Base-by-base conservation (phyloP, 495 filamentous ascomycete species). In the Penicillium lividum region DNA sequence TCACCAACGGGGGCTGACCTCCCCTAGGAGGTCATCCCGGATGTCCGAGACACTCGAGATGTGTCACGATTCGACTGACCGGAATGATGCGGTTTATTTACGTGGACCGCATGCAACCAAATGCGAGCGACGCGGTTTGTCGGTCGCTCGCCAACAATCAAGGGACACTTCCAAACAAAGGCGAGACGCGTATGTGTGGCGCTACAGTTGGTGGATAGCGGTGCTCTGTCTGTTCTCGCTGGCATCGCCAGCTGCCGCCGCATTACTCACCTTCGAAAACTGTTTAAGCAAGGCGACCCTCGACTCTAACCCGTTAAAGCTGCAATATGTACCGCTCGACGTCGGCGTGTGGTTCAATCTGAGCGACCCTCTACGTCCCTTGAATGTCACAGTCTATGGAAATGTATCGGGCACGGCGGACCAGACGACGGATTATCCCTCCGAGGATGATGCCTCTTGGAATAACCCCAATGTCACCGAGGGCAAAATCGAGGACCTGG, bases 331-430 rank as follows among this genome's bases (percentile, higher is more conserved):
- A 8, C 93, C 94, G 1, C 62, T 85, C 11, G 81, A 81, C 55
- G 80, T 95, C 56, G 83, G 86, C 61, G 95, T 89, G 55, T 74
- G 72, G 11, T 96, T 95, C 75, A 81, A 92, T 61, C 74, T 83
- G 25, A 68, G 73, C 18, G 73, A 82, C 55, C 67, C 83, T 10
- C 82, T 80, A 50, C 84, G 92, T 66, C 85, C 84, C 38, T 76
- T 98, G 30, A 84, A 84, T 56, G 75, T 97, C 29, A 96, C 86
- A 1, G 84, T 96, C 22, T 97, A 91, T 75, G 93, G 93, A 25
- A 97, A 97, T 72, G 91, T 98, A 22, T 87, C 86, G 28, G 94
- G 94, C 7, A 75, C 74, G 15, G 68, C 73, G 16, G 74, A 75
- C 53, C 44, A 60, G 31, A 66, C 77, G 22, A 51, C 71, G 5